phyloP scores from a whole-genome alignment of 768 basidiomycete species.

The Mycena alexandri region DNA sequence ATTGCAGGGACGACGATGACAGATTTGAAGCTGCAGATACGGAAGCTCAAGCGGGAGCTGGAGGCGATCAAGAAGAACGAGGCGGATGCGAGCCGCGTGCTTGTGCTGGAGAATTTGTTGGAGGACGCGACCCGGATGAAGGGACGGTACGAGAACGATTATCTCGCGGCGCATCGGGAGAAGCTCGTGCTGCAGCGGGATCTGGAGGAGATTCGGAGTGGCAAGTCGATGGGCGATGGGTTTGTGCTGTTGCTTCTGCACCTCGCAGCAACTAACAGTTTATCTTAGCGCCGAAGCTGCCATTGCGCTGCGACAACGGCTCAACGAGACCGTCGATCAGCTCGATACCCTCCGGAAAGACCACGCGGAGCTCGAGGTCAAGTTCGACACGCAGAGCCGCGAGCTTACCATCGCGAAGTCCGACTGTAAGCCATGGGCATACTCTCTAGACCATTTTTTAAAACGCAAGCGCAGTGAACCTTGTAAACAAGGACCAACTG shows the following conservation, averaged over 20 bases:
- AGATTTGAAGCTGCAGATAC: conserved; percentile 89
- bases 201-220: conserved; percentile 90
- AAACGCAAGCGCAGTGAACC: conserved; percentile 68
- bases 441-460: conserved; percentile 21
- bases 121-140: conserved; percentile 95
- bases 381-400: conserved; percentile 68
- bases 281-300: conserved; percentile 80
- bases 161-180: conserved; percentile 85
- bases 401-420: conserved; percentile 89
- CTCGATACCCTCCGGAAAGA: conserved; percentile 78
- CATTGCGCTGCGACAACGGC: conserved; percentile 86
- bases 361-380: conserved; percentile 79
- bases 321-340: conserved; percentile 90
- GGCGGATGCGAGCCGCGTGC: conserved; percentile 78
- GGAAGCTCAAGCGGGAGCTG: conserved; percentile 85
- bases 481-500: conserved; percentile 94
- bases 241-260: conserved; percentile 49
- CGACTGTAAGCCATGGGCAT: conserved; percentile 69
- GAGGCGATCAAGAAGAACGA: conserved; percentile 80
- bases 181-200: conserved; percentile 84
- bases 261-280: conserved; percentile 22
- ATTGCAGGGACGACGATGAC: conserved; percentile 90
- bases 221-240: conserved; percentile 89
- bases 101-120: conserved; percentile 92
- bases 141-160: conserved; percentile 88